These are phyloP conservation scores for Vitis labrusca DNA, from an alignment of 164 flowering plant genomes.

Conservation along the genomic window DNA sequence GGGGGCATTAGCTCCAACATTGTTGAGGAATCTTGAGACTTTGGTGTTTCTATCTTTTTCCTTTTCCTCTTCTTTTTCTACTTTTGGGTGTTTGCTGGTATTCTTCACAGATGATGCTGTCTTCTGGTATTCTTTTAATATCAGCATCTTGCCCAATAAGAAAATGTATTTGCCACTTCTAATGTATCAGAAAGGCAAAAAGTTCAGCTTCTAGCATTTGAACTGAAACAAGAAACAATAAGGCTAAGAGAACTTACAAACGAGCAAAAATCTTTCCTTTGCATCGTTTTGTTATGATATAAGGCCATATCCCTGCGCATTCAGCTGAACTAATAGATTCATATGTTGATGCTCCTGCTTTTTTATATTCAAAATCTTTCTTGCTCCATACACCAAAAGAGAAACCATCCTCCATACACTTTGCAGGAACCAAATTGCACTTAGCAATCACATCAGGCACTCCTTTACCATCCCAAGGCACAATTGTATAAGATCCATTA, in stretches of 20 bases:
- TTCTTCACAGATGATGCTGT: too few species aligned
- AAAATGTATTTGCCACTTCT: not conserved
- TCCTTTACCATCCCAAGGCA: constrained; percentile 82
- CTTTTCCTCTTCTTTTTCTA: too few species aligned
- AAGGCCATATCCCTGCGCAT: constrained; percentile 64
- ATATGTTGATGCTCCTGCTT: constrained; percentile 34
- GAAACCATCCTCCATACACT: constrained; percentile 31
- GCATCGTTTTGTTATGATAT: constrained; percentile 75
- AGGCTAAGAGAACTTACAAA: constrained; percentile 53
- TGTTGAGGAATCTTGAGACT: too few species aligned
- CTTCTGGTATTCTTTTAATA: too few species aligned
- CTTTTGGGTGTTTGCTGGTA: too few species aligned
- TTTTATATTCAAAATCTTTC: constrained; percentile 51
- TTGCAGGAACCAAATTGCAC: constrained; percentile 29
- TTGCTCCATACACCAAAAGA: constrained; percentile 84
- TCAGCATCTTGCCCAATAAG: too few species aligned
- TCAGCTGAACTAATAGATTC: constrained; percentile 30
- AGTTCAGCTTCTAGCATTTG: not conserved
- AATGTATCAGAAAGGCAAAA: constrained; percentile 1
- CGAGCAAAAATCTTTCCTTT: constrained; percentile 77
- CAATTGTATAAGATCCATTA: constrained; percentile 51
- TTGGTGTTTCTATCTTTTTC: too few species aligned
- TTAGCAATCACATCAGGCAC: constrained; percentile 61
- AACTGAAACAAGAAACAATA: constrained; percentile 7
- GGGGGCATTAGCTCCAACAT: too few species aligned